Percentiles rank a stretch among this genome's conserved stretches.
Conservation (phyloP, 164 flowering plant genomes). For the Magnolia kwangsiensis region DNA sequence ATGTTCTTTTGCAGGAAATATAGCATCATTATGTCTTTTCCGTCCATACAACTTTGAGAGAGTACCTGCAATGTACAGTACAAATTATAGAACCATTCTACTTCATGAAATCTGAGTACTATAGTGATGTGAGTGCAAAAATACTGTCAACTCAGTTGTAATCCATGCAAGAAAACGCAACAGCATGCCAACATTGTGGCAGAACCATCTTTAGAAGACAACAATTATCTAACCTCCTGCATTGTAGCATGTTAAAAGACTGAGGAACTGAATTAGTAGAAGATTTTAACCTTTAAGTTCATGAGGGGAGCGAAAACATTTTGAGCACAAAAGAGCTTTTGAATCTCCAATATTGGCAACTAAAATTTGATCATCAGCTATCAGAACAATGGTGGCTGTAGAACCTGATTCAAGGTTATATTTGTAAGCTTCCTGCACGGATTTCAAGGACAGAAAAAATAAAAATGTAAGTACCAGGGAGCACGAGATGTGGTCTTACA, state of each 20-base stretch:
- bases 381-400: conserved; percentile 74
- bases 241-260: not conserved
- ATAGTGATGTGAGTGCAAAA: not conserved
- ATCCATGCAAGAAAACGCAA: not conserved
- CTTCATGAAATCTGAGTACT: not conserved
- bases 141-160: not conserved
- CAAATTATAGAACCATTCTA: conserved; percentile 14
- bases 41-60: conserved; percentile 47
- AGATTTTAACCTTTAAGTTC: conserved; percentile 65
- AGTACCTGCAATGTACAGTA: conserved; percentile 52
- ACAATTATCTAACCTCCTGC: not conserved
- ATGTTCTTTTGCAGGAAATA: conserved; percentile 34
- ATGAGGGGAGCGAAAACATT: conserved; percentile 56
- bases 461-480: conserved; percentile 6
- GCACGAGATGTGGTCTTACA: not conserved
- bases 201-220: not conserved
- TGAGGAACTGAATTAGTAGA: not conserved
- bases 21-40: conserved; percentile 43
- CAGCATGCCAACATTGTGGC: not conserved
- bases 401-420: conserved; percentile 72
- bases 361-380: conserved; percentile 77
- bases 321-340: conserved; percentile 88
- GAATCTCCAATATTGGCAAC: conserved; percentile 97
- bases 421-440: conserved; percentile 76
- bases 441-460: conserved; percentile 13